phyloP scores from a whole-genome alignment of 768 basidiomycete genomes.

The Xanthoconium stramineum region DNA sequence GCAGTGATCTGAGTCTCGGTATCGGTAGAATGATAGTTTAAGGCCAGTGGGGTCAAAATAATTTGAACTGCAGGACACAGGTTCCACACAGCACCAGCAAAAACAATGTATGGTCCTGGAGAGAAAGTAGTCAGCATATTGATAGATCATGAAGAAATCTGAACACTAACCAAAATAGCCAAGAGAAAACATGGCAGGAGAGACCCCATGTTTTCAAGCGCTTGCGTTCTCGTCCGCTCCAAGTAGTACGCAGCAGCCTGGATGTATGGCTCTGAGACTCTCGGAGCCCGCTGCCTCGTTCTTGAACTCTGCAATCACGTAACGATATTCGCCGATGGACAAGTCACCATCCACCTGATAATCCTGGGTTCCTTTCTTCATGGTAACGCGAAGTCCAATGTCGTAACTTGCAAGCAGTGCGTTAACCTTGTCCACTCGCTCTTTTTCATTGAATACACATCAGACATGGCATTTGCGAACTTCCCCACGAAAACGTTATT shows the following conservation, averaged over 20 bases:
- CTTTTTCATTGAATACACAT: too few species aligned
- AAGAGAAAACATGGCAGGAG: too few species aligned
- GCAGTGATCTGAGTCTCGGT: not conserved
- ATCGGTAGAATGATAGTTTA: conserved; percentile 24
- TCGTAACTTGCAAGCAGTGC: too few species aligned
- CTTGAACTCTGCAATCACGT: not conserved
- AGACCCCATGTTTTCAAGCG: not conserved
- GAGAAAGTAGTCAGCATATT: too few species aligned
- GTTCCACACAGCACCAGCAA: conserved; percentile 28
- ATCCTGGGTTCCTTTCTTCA: too few species aligned
- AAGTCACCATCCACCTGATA: too few species aligned
- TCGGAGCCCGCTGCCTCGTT: not conserved
- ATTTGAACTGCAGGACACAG: conserved; percentile 21
- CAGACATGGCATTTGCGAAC: too few species aligned
- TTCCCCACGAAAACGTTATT: too few species aligned
- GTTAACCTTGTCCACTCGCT: too few species aligned
- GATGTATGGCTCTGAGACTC: not conserved
- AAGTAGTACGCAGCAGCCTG: not conserved
- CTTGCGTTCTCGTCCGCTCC: not conserved
- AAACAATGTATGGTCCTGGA: conserved; percentile 26
- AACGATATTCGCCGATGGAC: not conserved
- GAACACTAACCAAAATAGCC: not conserved
- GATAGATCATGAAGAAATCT: too few species aligned
- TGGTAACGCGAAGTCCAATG: too few species aligned
- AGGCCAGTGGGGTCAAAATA: conserved; percentile 23